Evolutionary conservation across 164 flowering plant genomes (phyloP), one percentile per base, ranked within the genome.

Genomic region (Vitis rupestris): DNA sequence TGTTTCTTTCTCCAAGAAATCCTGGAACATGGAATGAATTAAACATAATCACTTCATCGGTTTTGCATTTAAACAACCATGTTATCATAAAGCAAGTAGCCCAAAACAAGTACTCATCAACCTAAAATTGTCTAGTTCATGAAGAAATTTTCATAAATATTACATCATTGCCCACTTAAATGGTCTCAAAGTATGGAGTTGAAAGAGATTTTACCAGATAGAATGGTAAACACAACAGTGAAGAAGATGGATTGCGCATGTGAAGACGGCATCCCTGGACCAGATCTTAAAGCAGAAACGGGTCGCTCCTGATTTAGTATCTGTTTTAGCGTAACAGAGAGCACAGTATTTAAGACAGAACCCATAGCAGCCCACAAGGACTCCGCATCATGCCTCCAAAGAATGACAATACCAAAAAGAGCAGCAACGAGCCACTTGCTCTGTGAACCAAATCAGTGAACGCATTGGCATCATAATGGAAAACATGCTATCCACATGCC

Each of bases 181-280:
- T 12, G 13, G 37, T 11, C 12, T 19, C 15, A 48, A 44, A 29
- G 48, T 2, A 59, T 12, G 19, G 47, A 52, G 58, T 53, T 66
- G 56, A 23, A 8, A 9, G 63, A 50, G 56, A 44, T 51, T 48
- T 71, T 87, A 92, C 99, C 50, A 71, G 92, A 87, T 6, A 86
- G 6, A 67, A 80, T 71, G 50, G 63, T 63, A 74, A 83, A 83
- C 23, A 76, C 6, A 63, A 68, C 72, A 48, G 57, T 63, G 78
- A 59, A 92, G 82, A 84, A 89, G 71, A 92, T 82, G 70, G 91
- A 86, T 67, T 89, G 92, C 4, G 94, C 89, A 82, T 92, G 96
- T 31, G 96, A 90, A 73, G 97, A 92, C 65, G 97, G 96, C 96
- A 92, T 92, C 54, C 96, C 97, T 15, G 94, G 97, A 73, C 81